Percentiles rank a stretch among this genome's conserved stretches.
Conservation (phyloP, 192 early-diverging fungal species). For the Glomus cerebriforme region DNA sequence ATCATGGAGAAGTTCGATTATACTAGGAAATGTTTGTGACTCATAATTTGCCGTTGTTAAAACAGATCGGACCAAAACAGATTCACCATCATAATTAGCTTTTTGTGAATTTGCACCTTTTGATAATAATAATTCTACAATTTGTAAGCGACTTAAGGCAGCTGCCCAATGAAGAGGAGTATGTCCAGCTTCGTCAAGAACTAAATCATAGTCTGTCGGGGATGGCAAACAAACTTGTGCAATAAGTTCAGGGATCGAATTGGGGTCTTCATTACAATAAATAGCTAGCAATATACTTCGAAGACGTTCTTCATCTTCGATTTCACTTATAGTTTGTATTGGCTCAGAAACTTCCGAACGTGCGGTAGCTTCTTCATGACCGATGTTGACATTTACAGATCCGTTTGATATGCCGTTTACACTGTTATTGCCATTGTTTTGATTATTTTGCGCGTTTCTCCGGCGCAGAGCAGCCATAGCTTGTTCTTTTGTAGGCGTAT, state of each 20-base stretch:
- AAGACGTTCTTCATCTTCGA: not conserved
- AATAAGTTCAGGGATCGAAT: slow-evolving; percentile 58
- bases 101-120: slow-evolving; percentile 70
- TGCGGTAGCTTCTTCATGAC: not conserved
- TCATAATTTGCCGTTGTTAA: slow-evolving; percentile 86
- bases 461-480: slow-evolving; percentile 31
- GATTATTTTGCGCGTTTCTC: not conserved
- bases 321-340: slow-evolving; percentile 1
- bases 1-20: slow-evolving; percentile 74
- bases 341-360: not conserved
- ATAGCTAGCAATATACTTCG: slow-evolving; percentile 81
- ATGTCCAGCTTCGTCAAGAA: slow-evolving; percentile 95
- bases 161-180: slow-evolving; percentile 96
- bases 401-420: not conserved
- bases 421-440: not conserved
- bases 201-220: slow-evolving; percentile 76
- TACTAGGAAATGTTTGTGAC: slow-evolving; percentile 71
- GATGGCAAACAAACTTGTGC: slow-evolving; percentile 39
- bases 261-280: slow-evolving; percentile 76
- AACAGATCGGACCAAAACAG: slow-evolving; percentile 86
- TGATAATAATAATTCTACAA: slow-evolving; percentile 75
- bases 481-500: slow-evolving; percentile 52
- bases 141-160: slow-evolving; percentile 74
- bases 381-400: not conserved
- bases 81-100: slow-evolving; percentile 83